These are phyloP conservation scores for Thuidium tamariscinum DNA, from an alignment of 225 moss, liverwort and hornwort genomes.

Conservation along the genomic window DNA sequence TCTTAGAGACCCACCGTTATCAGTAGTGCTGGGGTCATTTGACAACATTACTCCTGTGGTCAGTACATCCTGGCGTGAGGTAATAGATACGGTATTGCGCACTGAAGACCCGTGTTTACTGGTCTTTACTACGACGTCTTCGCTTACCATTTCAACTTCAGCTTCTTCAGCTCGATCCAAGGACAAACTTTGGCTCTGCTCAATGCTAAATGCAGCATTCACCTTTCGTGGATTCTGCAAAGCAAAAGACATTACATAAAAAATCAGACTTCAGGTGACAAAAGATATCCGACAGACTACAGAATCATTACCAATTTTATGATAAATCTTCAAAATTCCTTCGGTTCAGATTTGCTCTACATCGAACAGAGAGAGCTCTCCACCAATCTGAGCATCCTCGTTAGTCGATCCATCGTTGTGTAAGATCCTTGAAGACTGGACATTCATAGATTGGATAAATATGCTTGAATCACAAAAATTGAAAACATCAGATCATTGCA, in stretches of 20 bases:
- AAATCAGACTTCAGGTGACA: not conserved
- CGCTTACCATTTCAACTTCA: conserved; percentile 46
- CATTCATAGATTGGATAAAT: conserved; percentile 30
- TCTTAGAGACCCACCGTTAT: conserved; percentile 48
- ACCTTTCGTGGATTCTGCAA: conserved; percentile 38
- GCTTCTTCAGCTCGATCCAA: conserved; percentile 39
- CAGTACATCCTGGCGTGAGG: conserved; percentile 53
- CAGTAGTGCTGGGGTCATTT: conserved; percentile 24
- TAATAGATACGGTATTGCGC: conserved; percentile 36
- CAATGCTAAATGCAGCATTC: conserved; percentile 12
- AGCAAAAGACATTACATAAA: not conserved
- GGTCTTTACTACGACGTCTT: conserved; percentile 33
- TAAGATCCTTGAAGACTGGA: conserved; percentile 15
- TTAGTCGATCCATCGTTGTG: conserved; percentile 10
- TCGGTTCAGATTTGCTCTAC: conserved; percentile 23
- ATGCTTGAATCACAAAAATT: conserved; percentile 1
- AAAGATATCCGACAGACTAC: not conserved
- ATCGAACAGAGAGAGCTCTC: conserved; percentile 15
- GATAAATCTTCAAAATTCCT: not conserved
- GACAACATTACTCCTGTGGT: conserved; percentile 27
- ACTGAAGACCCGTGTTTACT: conserved; percentile 43
- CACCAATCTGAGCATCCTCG: conserved; percentile 13
- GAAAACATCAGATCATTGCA: not conserved
- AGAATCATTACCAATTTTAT: not conserved
- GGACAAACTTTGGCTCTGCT: conserved; percentile 29